Evolutionary conservation across 305 asterid species (phyloP).

Genomic region (Rubia tinctorum): DNA sequence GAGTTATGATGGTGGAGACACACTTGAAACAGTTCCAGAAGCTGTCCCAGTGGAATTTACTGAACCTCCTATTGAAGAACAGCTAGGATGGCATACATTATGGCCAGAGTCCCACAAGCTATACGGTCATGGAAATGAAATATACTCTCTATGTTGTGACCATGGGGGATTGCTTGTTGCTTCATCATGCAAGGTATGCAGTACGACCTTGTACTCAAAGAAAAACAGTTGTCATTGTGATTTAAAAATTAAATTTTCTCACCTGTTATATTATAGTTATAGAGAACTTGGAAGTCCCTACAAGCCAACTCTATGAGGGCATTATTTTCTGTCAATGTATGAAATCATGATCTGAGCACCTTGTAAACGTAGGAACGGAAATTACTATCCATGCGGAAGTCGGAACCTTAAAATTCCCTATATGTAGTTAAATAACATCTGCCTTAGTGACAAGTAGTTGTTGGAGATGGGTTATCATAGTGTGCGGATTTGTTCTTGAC

Average conservation of each 20-base stretch:
- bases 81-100: constrained; percentile 80
- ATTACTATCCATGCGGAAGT: neutral
- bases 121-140: constrained; percentile 94
- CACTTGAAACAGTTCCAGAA: constrained; percentile 85
- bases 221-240: neutral
- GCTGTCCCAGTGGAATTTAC: constrained; percentile 91
- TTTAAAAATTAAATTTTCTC: neutral
- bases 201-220: neutral
- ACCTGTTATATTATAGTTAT: neutral
- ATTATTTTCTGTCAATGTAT: neutral
- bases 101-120: constrained; percentile 99
- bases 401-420: neutral
- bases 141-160: constrained; percentile 76
- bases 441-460: neutral
- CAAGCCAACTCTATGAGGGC: neutral
- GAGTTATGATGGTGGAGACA: constrained; percentile 62
- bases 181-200: constrained; percentile 87
- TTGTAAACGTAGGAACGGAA: neutral
- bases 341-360: constrained; percentile 9
- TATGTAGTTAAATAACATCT: neutral
- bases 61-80: constrained; percentile 96
- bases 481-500: neutral
- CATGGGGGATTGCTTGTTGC: constrained; percentile 83
- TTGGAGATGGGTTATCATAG: neutral
- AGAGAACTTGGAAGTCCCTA: neutral